Percentiles rank a stretch among this genome's conserved stretches.
Conservation (phyloP, 163 green algal species). For the Chloromonas sp. region DNA sequence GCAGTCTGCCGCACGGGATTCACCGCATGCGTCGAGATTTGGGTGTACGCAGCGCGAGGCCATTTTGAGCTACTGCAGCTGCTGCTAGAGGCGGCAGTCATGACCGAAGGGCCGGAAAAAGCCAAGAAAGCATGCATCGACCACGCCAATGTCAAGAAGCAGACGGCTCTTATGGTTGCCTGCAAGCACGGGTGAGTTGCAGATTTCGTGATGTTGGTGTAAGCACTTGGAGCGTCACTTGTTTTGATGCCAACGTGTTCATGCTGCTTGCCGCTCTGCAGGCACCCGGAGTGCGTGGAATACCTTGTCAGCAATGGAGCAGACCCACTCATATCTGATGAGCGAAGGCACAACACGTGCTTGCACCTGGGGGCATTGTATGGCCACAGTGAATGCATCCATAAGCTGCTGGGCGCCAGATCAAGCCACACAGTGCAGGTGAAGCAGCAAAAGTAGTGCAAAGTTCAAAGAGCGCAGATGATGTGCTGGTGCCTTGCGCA, state of each 20-base stretch:
- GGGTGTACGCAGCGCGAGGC: constrained; percentile 27
- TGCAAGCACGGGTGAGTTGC: constrained; percentile 46
- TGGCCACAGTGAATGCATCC: constrained; percentile 41
- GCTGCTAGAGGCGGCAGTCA: constrained; percentile 48
- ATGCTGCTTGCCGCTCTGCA: constrained; percentile 5
- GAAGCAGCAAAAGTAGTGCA: too few relatives aligned
- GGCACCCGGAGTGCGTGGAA: constrained; percentile 46
- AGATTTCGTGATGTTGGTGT: too few relatives aligned
- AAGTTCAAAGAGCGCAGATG: too few relatives aligned
- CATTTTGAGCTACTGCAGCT: constrained; percentile 47
- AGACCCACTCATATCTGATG: constrained; percentile 36
- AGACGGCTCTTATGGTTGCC: constrained; percentile 44
- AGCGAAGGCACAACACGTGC: constrained; percentile 41
- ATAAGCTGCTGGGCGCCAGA: constrained; percentile 32
- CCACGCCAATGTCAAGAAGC: constrained; percentile 42
- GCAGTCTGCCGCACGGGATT: background rate
- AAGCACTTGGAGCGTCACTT: too few relatives aligned
- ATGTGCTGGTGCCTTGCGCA: too few relatives aligned
- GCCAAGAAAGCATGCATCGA: constrained; percentile 43
- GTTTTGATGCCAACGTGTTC: background rate
- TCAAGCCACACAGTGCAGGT: background rate
- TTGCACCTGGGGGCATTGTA: constrained; percentile 42
- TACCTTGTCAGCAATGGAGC: constrained; percentile 44
- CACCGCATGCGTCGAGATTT: background rate
- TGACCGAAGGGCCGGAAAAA: constrained; percentile 28